Evolutionary conservation across 2,329 filamentous ascomycete species (phyloP), one percentile per base, ranked within the genome.

Genomic region (Arthrinium phaeospermum): DNA sequence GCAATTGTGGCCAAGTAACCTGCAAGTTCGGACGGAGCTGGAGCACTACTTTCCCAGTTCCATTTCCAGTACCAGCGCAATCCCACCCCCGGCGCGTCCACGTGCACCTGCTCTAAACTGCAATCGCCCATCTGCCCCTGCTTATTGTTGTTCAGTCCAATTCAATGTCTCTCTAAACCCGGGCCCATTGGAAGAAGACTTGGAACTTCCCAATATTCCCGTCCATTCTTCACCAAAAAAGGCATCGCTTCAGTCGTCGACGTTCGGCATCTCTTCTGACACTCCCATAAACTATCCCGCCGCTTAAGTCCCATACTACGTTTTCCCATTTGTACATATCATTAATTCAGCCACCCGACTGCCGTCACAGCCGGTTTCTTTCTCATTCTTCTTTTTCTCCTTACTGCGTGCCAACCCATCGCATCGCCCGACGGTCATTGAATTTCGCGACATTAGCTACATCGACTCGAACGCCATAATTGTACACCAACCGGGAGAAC

Each of bases 321-420:
- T 53, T 53, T 57, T 64, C 34, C 30, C 57, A 37, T 41, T 41
- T 64, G 57, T 64, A 64, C 57, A 41, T 64, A 64, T 64, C 34
- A 14, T 64, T 64, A 64, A 41, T 64, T 64, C 57, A n/a, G 22
- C 12, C 57, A 13, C 10, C 49, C 51, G 51, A 34, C 51, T 14
- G 8, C 57, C 24, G 53, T 64, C 34, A 10, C 13, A n/a, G 34
- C 34, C 34, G 57, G 34, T 10, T 41, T 22, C 34, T 37, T 64
- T 41, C 34, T 8, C 34, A 41, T 57, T 57, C 27, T 49, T 49
- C 46, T 3, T 49, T 46, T n/a, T 61, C 53, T 61, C 53, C 57
- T 64, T 64, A 41, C 57, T 5, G 34, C 57, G 19, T 41, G 19
- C 57, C 53, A 12, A 4, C 19, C n/a, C 34, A n/a, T 64, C 57